Conservation (phyloP, 257 asterid genomes). For the Gynochthodes officinalis region DNA sequence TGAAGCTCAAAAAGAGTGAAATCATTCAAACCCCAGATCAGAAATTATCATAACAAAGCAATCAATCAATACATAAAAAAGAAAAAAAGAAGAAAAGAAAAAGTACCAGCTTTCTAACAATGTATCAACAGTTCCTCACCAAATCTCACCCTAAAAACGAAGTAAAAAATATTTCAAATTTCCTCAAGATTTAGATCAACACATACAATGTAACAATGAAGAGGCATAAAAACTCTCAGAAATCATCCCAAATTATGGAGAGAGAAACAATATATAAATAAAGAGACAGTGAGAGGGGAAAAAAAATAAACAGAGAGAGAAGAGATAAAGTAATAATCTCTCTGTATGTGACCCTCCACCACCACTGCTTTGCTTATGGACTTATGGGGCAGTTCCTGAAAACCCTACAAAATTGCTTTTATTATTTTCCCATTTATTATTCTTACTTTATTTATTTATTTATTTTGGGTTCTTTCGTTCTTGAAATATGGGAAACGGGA, state of each 20-base stretch:
- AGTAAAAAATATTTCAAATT: neutral
- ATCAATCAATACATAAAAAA: neutral
- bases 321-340: constrained; percentile 14
- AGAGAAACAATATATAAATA: neutral
- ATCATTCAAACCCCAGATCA: constrained; percentile 32
- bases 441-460: neutral
- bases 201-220: constrained; percentile 9
- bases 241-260: constrained; percentile 8
- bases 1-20: constrained; percentile 34
- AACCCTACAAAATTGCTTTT: constrained; percentile 16
- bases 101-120: neutral
- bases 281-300: constrained; percentile 2
- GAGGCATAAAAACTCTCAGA: neutral
- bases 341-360: constrained; percentile 22
- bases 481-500: constrained; percentile 1
- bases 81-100: neutral
- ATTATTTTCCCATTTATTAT: neutral
- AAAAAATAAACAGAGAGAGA: constrained; percentile 11
- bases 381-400: constrained; percentile 24
- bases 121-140: constrained; percentile 8
- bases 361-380: constrained; percentile 20
- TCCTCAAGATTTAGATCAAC: constrained; percentile 16
- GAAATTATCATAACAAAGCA: constrained; percentile 11
- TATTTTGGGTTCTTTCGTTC: too few species aligned
- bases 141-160: neutral